Conservation (phyloP, 257 asterid genomes). For the Primulina eburnea region DNA sequence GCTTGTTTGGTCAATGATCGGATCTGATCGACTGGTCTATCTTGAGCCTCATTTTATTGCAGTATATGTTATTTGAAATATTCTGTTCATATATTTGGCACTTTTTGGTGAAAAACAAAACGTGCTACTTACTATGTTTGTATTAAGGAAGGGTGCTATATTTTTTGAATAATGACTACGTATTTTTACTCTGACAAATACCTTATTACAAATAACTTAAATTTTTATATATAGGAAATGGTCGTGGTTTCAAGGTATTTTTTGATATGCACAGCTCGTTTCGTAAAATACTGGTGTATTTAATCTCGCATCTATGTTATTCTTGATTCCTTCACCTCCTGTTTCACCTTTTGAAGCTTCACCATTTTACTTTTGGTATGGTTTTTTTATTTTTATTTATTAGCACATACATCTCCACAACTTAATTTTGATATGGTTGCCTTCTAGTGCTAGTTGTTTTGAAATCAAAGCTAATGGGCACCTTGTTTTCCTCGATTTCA, state of each 20-base stretch:
- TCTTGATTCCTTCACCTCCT: not conserved
- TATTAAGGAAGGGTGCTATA: not conserved
- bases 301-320: too few species aligned
- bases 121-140: too few species aligned
- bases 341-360: not conserved
- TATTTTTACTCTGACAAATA: not conserved
- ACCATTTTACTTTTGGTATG: too few species aligned
- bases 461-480: not conserved
- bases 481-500: conserved; percentile 27
- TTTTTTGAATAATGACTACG: not conserved
- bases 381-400: too few species aligned
- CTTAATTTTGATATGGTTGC: not conserved
- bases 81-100: not conserved
- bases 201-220: not conserved
- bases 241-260: not conserved
- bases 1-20: not conserved
- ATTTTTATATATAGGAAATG: not conserved
- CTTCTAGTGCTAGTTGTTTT: not conserved
- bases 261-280: too few species aligned
- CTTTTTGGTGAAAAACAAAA: too few species aligned
- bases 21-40: not conserved
- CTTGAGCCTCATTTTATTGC: not conserved
- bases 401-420: too few species aligned
- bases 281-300: too few species aligned
- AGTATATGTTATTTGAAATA: not conserved